Evolutionary conservation across 208 protist genomes (phyloP), one percentile per base, ranked within the genome.

Genomic region (Crithidia mellificae): DNA sequence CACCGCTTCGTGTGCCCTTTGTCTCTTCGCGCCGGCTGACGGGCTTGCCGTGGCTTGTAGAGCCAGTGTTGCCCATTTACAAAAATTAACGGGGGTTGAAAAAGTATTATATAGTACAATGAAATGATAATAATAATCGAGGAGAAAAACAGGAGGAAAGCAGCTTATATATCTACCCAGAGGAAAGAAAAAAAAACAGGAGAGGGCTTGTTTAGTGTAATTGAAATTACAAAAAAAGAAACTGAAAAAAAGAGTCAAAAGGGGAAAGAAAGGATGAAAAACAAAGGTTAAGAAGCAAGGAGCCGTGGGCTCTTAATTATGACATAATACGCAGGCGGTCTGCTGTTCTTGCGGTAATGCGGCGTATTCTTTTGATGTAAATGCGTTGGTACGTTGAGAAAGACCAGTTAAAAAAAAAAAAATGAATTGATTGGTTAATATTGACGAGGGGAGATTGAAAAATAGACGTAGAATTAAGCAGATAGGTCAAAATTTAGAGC

Each of bases 291-390:
- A 25, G 1, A 51, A 47, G 34, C 36, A 50, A 36, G 22, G 36
- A 62, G 56, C 27, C 27, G 17, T 9, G n/a, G 24, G 56, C 41
- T 25, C 27, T 51, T 14, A 29, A 15, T 32, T 8, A 51, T 29
- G 41, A 51, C 56, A 51, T 51, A 63, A 25, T 47, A 24, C 41
- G 27, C 41, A 51, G 17, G 27, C 41, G 22, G 14, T 20, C 41
- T 51, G 27, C 17, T 5, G 5, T 51, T 25, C 0, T 24, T 51
- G 56, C 11, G 36, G 24, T 25, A 39, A 17, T 51, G 41, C 11
- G 41, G 56, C 32, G 52, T 57, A 25, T 43, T 27, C 52, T 57
- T 9, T 41, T 54, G 50, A n/a, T 20, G 41, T 20, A 17, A 6
- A 15, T 47, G 41, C 41, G 41, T 20, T 14, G 41, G 5, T 14